Evolutionary conservation across 2,329 filamentous ascomycete genomes (phyloP), one percentile per base, ranked within the genome.

Genomic region (Sporothrix schenckii): DNA sequence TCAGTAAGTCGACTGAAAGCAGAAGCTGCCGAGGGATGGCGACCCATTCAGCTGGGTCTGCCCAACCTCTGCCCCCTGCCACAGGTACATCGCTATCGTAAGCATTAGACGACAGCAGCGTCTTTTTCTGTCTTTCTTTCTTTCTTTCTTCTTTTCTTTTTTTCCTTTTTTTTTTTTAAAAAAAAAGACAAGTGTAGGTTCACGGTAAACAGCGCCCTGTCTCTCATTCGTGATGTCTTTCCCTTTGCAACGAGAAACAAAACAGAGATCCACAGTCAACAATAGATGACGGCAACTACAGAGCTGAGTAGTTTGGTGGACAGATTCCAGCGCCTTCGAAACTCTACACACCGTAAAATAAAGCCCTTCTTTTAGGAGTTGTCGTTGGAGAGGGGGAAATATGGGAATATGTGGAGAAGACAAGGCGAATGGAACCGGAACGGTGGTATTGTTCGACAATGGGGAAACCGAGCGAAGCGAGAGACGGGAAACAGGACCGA

Each of bases 31-130:
- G 14, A 58, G 66, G 65, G 50, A 67, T 16, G 34, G 65, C 9
- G 50, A 54, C 49, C 65, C 65, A 14, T 67, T 67, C 65, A 67
- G 65, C 65, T 67, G 65, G 63, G 63, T 11, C 47, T 34, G 19
- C 11, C 63, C 63, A 66, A 53, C 63, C 47, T 66, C 19, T 13
- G 13, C 30, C 30, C 14, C 27, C 16, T 60, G 34, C 34, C 34
- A 30, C 27, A 34, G 34, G 34, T 1, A 1, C 4, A 34, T 34
- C 34, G 27, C 27, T 34, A 34, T 34, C 6, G 34, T 34, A 34
- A 34, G 34, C 34, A 34, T 30, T 30, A 34, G 34, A 34, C 27
- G 27, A 30, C 27, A 30, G 27, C 27, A 4, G 4, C 27, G n/a
- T n/a, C n/a, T n/a, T n/a, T n/a, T n/a, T n/a, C n/a, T n/a, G n/a